Base-by-base conservation (phyloP, 176 grass and related monocot genomes). In the Avena eriantha region DNA sequence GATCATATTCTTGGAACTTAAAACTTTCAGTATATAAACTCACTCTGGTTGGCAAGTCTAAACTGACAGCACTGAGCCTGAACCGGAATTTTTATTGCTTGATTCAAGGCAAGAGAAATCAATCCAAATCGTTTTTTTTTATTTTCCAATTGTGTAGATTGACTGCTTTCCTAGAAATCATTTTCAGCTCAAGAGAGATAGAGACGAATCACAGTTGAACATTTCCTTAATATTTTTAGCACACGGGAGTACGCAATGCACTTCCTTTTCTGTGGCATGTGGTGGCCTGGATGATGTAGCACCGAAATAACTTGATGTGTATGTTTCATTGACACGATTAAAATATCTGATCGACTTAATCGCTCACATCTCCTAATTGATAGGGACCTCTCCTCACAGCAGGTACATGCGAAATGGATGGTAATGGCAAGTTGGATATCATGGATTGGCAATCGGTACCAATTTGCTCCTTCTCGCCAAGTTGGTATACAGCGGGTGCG, bases 261-360 rank as follows among this genome's bases (percentile, higher is more conserved):
- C 51, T 77, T 51, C 21, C 51, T 50, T 77, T 76, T 23, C 26
- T 51, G 49, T 50, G 70, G 69, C 48, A 80, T 51, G 45, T 55
- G 35, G 68, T 70, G 35, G 70, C 45, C 41, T 73, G 26, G 73
- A 54, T 78, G 73, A 64, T 78, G 76, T n/a, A 31, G 19, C 36
- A 50, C 61, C 59, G 50, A 84, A 75, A 14, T 10, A 21, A 70
- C 23, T 36, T 83, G 72, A 83, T 59, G 46, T 35, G 4, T 34
- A 13, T 23, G 31, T 67, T 39, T 66, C 18, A 24, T 48, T 76
- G 70, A 14, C 49, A 45, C 29, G 73, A 48, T 31, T 80, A 8
- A 72, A 82, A 90, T 78, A 83, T 64, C 43, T 24, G 18, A n/a
- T 82, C 57, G 17, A 64, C 10, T 77, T 57, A 58, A 87, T 67